Evolutionary conservation across 2,329 filamentous ascomycete genomes (phyloP).

Genomic region (Colletotrichum sp.): DNA sequence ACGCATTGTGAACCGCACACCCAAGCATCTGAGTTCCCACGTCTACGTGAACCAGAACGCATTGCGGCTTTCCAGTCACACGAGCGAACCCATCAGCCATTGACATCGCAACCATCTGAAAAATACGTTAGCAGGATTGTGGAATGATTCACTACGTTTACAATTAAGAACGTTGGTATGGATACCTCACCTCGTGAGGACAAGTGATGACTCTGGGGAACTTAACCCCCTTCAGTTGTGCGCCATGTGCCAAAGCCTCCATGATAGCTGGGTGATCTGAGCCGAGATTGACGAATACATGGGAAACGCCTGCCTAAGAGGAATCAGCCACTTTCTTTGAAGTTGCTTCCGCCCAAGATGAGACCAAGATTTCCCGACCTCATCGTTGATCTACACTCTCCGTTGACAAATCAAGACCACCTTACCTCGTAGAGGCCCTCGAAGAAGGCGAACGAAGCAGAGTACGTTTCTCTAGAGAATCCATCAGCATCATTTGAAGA

Average conservation of each 20-base stretch:
- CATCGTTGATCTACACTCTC: neutral
- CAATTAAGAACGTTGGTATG: too few relatives aligned
- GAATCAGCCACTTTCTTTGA: neutral
- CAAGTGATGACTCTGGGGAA: constrained; percentile 75
- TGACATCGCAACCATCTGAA: constrained; percentile 75
- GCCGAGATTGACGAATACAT: constrained; percentile 67
- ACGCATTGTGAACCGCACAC: constrained; percentile 75
- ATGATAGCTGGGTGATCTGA: constrained; percentile 73
- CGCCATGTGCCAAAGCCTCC: constrained; percentile 75
- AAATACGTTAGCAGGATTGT: neutral
- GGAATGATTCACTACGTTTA: neutral
- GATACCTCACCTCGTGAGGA: constrained; percentile 66
- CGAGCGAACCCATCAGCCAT: constrained; percentile 78
- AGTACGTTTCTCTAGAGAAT: constrained; percentile 57
- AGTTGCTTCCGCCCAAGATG: neutral
- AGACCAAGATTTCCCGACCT: neutral
- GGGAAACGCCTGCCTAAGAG: constrained; percentile 55
- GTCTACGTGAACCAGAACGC: constrained; percentile 76
- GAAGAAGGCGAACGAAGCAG: constrained; percentile 81
- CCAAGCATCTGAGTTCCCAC: constrained; percentile 78
- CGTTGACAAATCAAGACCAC: neutral
- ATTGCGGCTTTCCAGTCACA: constrained; percentile 70
- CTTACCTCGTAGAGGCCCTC: constrained; percentile 73
- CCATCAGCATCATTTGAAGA: neutral
- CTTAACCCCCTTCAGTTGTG: constrained; percentile 63